These are phyloP conservation scores for Waitea zeae DNA, from an alignment of 1,284 basidiomycete species.

Conservation along the genomic window DNA sequence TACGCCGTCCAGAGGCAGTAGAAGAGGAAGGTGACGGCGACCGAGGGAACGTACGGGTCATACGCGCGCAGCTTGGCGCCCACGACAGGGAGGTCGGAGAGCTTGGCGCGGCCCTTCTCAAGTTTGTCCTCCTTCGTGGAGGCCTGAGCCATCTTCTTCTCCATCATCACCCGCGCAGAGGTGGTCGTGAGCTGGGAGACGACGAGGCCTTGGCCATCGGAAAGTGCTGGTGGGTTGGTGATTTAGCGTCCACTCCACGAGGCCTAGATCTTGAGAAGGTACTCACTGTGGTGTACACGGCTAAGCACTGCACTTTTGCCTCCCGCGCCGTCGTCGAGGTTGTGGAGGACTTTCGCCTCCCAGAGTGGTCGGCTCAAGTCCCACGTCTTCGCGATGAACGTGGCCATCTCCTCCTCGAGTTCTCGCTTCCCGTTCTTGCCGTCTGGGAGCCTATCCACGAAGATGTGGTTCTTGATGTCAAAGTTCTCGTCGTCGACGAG, in stretches of 20 bases:
- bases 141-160: constrained; percentile 1
- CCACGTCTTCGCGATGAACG: constrained; percentile 15
- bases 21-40: constrained; percentile 10
- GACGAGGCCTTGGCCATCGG: constrained; percentile 10
- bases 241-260: too few relatives aligned
- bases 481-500: constrained; percentile 14
- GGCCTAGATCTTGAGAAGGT: neutral
- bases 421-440: constrained; percentile 12
- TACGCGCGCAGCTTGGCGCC: neutral
- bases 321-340: constrained; percentile 13
- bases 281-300: constrained; percentile 10
- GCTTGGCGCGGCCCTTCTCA: constrained; percentile 1
- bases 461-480: constrained; percentile 11
- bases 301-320: constrained; percentile 12
- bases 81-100: constrained; percentile 3
- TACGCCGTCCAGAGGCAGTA: constrained; percentile 10
- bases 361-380: constrained; percentile 13
- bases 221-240: constrained; percentile 2
- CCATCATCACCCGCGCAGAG: constrained; percentile 6
- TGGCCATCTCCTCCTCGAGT: constrained; percentile 13
- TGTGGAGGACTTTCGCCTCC: constrained; percentile 13
- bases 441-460: constrained; percentile 9
- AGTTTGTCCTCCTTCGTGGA: constrained; percentile 5
- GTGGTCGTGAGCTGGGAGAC: constrained; percentile 15
- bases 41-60: constrained; percentile 2